Conservation (phyloP, 495 filamentous ascomycete species). For the Penicillium lagena region DNA sequence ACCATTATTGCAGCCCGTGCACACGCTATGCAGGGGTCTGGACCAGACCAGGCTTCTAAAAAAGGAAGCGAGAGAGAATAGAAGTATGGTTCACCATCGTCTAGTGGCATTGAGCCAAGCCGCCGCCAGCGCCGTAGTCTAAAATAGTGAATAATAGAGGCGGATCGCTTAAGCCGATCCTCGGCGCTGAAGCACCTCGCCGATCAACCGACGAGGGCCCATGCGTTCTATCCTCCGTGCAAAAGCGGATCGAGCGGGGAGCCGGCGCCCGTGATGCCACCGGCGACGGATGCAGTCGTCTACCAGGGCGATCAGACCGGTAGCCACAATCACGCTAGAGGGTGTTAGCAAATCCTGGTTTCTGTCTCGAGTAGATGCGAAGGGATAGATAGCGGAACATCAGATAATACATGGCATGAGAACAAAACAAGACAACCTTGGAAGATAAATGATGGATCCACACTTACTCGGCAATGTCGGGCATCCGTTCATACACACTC, state of each 20-base stretch:
- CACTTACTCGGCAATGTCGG: conserved; percentile 92
- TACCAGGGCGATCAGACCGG: conserved; percentile 81
- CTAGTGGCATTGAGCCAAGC: too few species aligned
- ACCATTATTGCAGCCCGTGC: too few species aligned
- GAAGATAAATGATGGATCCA: neutral
- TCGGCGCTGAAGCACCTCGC: conserved; percentile 68
- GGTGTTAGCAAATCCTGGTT: neutral
- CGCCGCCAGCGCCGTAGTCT: too few species aligned
- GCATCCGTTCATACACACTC: conserved; percentile 54
- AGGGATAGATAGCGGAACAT: conserved; percentile 17
- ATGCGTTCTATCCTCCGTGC: conserved; percentile 58
- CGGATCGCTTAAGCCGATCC: conserved; percentile 24
- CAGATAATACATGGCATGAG: neutral
- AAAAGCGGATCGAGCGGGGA: conserved; percentile 49
- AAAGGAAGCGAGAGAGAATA: too few species aligned
- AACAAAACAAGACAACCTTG: neutral
- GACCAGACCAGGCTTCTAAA: neutral
- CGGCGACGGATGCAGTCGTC: conserved; percentile 86
- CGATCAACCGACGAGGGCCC: conserved; percentile 66
- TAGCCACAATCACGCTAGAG: conserved; percentile 76
- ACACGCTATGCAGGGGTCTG: neutral
- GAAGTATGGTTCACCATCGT: too few species aligned
- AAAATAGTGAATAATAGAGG: too few species aligned
- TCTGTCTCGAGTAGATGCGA: neutral
- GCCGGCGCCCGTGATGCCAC: conserved; percentile 56